phyloP scores from a whole-genome alignment of 2,329 filamentous ascomycete species.

The Beauveria pseudobassiana region DNA sequence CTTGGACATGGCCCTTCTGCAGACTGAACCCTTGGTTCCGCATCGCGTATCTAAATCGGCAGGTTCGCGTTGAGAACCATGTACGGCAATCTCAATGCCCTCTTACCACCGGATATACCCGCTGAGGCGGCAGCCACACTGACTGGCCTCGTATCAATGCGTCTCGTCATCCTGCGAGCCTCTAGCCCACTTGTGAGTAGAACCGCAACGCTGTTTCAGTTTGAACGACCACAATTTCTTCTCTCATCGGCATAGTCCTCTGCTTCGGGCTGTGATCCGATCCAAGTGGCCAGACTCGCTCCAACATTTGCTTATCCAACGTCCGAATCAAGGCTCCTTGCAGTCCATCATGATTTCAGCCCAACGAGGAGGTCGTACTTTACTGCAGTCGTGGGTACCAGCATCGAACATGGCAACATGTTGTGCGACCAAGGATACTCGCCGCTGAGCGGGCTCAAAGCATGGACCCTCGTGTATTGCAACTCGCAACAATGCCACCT shows the following conservation, averaged over 20 bases:
- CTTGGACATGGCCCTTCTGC: not conserved
- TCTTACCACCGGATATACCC: not conserved
- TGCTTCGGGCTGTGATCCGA: not conserved
- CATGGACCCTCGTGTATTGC: too few relatives aligned
- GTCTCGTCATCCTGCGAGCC: not conserved
- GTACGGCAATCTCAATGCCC: not conserved
- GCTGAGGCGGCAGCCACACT: not conserved
- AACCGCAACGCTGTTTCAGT: not conserved
- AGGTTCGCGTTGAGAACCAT: not conserved
- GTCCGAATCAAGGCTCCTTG: not conserved
- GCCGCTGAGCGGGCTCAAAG: not conserved
- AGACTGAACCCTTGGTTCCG: not conserved
- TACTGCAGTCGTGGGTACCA: not conserved
- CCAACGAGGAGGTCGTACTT: not conserved
- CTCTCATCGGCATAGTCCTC: not conserved
- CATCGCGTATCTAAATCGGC: not conserved
- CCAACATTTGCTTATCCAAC: not conserved
- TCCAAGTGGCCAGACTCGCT: not conserved
- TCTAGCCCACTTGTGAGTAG: not conserved
- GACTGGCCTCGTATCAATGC: not conserved
- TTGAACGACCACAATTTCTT: not conserved
- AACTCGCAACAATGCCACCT: not conserved
- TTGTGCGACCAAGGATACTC: not conserved
- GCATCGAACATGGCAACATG: not conserved
- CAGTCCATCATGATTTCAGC: not conserved